Evolutionary conservation across 1,284 basidiomycete species (phyloP).

Genomic region (Trichosporon sp.): DNA sequence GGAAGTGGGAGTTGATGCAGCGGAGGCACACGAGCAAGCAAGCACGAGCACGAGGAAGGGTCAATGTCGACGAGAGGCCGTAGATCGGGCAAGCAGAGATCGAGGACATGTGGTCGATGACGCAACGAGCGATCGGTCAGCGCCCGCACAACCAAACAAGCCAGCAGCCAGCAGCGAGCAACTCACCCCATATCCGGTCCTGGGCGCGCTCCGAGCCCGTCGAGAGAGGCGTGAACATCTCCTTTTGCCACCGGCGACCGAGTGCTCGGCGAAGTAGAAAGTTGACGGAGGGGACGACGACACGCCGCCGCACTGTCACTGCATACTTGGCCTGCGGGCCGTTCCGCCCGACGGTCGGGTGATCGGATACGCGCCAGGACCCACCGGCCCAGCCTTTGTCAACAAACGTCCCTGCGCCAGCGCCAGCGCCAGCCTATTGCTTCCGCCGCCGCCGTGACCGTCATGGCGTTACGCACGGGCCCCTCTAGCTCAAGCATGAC

Average conservation of each 20-base stretch:
- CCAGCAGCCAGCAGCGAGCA: too few relatives aligned
- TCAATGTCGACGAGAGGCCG: not conserved
- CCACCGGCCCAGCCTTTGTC: not conserved
- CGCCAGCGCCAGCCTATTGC: not conserved
- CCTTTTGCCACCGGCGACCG: not conserved
- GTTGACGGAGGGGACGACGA: not conserved
- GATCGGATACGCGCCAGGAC: not conserved
- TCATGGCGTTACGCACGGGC: not conserved
- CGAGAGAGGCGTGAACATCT: conserved; percentile 50
- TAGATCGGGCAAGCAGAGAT: not conserved
- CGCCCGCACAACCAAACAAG: not conserved
- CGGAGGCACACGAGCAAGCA: not conserved
- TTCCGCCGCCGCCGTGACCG: not conserved
- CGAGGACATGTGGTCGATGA: not conserved
- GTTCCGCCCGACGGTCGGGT: not conserved
- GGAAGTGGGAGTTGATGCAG: too few relatives aligned
- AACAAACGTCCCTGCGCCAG: not conserved
- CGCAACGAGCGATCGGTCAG: not conserved
- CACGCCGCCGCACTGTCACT: too few relatives aligned
- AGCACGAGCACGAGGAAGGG: too few relatives aligned
- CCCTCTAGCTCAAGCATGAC: not conserved
- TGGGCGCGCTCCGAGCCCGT: conserved; percentile 48
- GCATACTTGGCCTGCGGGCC: not conserved
- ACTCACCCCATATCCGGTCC: conserved; percentile 47
- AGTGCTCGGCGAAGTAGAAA: not conserved